phyloP scores from a whole-genome alignment of 2,329 filamentous ascomycete genomes.

The Scedosporium dehoogii region DNA sequence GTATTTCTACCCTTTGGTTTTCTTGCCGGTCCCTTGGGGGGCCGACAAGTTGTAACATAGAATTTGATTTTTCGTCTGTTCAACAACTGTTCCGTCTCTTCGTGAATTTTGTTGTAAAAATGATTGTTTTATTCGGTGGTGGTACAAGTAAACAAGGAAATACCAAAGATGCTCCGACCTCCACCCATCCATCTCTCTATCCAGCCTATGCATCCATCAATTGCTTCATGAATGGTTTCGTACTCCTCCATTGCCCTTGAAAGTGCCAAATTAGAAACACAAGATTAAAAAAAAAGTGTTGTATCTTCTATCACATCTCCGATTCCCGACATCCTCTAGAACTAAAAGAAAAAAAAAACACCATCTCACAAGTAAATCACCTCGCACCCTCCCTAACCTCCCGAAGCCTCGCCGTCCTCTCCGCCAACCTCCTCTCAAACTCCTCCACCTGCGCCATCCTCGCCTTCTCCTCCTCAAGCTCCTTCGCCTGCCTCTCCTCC shows the following conservation, averaged over 20 bases:
- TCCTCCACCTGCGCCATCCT: slow-evolving; percentile 44
- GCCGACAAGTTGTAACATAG: not conserved
- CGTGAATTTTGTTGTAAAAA: no score
- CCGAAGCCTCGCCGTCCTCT: slow-evolving; percentile 14
- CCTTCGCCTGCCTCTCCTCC: slow-evolving; percentile 29
- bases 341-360: not conserved
- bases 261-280: not conserved
- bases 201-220: not conserved
- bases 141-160: not conserved
- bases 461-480: slow-evolving; percentile 31
- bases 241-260: no score
- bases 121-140: no score
- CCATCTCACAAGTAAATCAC: not conserved
- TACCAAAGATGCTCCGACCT: not conserved
- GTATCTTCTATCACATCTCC: not conserved
- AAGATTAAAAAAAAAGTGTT: not conserved
- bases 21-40: not conserved
- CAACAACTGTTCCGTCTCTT: not conserved
- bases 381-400: not conserved
- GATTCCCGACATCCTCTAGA: not conserved
- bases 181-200: not conserved
- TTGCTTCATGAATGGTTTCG: not conserved
- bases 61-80: not conserved
- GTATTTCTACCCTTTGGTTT: not conserved
- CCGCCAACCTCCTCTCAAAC: slow-evolving; percentile 48